Evolutionary conservation across 805 yeast genomes (phyloP).

Genomic region (Metschnikowia anglica): DNA sequence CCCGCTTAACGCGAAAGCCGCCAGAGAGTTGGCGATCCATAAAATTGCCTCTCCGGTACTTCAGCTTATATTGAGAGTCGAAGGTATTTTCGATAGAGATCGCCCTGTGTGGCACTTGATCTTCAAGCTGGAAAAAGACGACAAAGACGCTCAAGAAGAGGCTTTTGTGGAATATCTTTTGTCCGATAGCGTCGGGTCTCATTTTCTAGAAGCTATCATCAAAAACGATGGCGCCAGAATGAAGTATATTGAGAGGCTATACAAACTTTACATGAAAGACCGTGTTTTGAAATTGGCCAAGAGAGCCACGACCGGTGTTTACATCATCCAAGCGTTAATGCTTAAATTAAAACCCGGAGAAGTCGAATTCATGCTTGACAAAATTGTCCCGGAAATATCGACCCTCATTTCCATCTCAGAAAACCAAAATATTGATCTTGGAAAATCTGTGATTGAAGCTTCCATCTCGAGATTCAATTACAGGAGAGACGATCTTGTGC

Average conservation of each 20-base stretch:
- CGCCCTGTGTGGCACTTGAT: slow-evolving; percentile 67
- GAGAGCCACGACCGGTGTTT: slow-evolving; percentile 83
- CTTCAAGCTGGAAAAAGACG: slow-evolving; percentile 51
- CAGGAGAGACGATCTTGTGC: slow-evolving; percentile 57
- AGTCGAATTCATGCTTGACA: slow-evolving; percentile 60
- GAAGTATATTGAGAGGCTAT: slow-evolving; percentile 69
- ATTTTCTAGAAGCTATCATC: slow-evolving; percentile 75
- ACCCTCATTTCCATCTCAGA: slow-evolving; percentile 47
- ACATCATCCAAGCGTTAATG: slow-evolving; percentile 70
- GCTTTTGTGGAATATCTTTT: slow-evolving; percentile 81
- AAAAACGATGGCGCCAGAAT: slow-evolving; percentile 59
- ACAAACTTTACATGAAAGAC: slow-evolving; percentile 67
- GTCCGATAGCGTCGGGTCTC: slow-evolving; percentile 90
- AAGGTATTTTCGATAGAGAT: slow-evolving; percentile 75
- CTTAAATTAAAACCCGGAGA: slow-evolving; percentile 62
- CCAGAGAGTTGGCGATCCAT: slow-evolving; percentile 76
- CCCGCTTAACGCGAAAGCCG: slow-evolving; percentile 34
- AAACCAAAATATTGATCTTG: slow-evolving; percentile 69
- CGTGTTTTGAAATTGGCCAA: slow-evolving; percentile 71
- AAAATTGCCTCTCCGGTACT: slow-evolving; percentile 85
- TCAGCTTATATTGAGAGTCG: slow-evolving; percentile 74
- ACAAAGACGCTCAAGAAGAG: slow-evolving; percentile 60
- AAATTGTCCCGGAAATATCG: slow-evolving; percentile 64
- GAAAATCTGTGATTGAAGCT: slow-evolving; percentile 63
- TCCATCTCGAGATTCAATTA: slow-evolving; percentile 58